Percentiles rank a stretch among this genome's conserved stretches.
Evolutionary conservation across 1,284 basidiomycete genomes (phyloP).

Genomic region (Mixia osmundae): DNA sequence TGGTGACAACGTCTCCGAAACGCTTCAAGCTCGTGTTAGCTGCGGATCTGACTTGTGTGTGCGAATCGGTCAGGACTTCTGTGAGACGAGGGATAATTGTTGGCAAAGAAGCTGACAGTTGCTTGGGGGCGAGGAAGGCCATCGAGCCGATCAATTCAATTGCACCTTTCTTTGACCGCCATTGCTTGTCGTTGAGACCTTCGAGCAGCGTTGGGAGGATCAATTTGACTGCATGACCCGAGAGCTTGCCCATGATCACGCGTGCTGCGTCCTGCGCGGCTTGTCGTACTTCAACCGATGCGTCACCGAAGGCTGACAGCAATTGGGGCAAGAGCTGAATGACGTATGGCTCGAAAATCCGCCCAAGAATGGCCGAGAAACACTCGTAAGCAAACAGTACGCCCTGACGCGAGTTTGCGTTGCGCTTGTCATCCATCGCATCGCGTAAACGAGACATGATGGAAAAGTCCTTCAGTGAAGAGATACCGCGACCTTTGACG

Average conservation of each 20-base stretch:
- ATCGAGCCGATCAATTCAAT: slow-evolving; percentile 96
- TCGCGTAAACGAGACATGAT: slow-evolving; percentile 48
- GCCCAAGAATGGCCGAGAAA: slow-evolving; percentile 57
- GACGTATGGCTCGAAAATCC: slow-evolving; percentile 87
- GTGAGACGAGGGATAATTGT: slow-evolving; percentile 90
- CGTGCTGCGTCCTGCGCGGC: slow-evolving; percentile 80
- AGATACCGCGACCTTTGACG: slow-evolving; percentile 68
- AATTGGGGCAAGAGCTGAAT: slow-evolving; percentile 64
- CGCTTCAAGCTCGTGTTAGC: slow-evolving; percentile 92
- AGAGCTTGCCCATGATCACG: slow-evolving; percentile 71
- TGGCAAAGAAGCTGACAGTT: slow-evolving; percentile 82
- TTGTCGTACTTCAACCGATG: slow-evolving; percentile 69
- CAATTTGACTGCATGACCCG: slow-evolving; percentile 77
- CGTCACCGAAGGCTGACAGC: slow-evolving; percentile 72
- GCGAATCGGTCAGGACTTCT: slow-evolving; percentile 86
- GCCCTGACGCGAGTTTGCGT: slow-evolving; percentile 67
- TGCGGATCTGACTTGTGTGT: slow-evolving; percentile 77
- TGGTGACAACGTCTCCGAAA: slow-evolving; percentile 49
- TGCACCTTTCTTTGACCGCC: slow-evolving; percentile 94
- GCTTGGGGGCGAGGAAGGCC: slow-evolving; percentile 93
- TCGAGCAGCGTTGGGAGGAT: slow-evolving; percentile 75
- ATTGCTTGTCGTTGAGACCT: slow-evolving; percentile 93
- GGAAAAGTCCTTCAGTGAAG: slow-evolving; percentile 59
- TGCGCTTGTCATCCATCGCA: slow-evolving; percentile 74
- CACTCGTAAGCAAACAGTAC: slow-evolving; percentile 91